A percentile compares a stretch with the other conserved stretches of the same genome.
Evolutionary conservation across 352 stramenopile genomes (phyloP).

Genomic region (Phytophthora tentaculata): DNA sequence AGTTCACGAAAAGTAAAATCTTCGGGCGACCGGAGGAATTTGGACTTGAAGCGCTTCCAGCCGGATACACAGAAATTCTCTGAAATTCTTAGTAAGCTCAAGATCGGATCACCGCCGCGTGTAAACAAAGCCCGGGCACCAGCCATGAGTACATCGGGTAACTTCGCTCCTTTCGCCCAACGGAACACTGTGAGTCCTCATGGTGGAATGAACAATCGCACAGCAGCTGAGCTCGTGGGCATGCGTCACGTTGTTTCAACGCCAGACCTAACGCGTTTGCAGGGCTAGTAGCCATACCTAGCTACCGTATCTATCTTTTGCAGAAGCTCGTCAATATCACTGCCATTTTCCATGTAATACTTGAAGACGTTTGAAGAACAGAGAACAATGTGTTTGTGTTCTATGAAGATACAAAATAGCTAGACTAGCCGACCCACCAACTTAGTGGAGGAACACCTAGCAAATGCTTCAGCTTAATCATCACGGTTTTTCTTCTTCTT

Average conservation of each 20-base stretch:
- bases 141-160: conserved; percentile 27
- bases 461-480: conserved; percentile 48
- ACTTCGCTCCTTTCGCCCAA: conserved; percentile 38
- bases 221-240: conserved; percentile 43
- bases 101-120: conserved; percentile 52
- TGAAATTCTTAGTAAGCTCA: conserved; percentile 78
- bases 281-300: conserved; percentile 32
- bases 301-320: conserved; percentile 25
- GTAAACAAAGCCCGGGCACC: conserved; percentile 33
- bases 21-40: conserved; percentile 43
- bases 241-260: conserved; percentile 74
- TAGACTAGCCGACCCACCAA: conserved; percentile 31
- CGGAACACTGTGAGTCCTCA: conserved; percentile 28
- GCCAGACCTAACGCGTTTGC: conserved; percentile 55
- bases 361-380: conserved; percentile 10
- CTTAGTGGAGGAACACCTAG: conserved; percentile 13
- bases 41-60: conserved; percentile 81
- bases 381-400: conserved; percentile 40
- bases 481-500: conserved; percentile 92
- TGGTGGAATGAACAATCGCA: conserved; percentile 31
- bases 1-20: conserved; percentile 16
- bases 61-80: conserved; percentile 77
- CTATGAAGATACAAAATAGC: conserved; percentile 55
- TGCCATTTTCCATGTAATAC: conserved; percentile 8
- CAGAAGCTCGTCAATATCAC: conserved; percentile 23